phyloP scores from a whole-genome alignment of 768 basidiomycete genomes.

The Termitomyces sp. region DNA sequence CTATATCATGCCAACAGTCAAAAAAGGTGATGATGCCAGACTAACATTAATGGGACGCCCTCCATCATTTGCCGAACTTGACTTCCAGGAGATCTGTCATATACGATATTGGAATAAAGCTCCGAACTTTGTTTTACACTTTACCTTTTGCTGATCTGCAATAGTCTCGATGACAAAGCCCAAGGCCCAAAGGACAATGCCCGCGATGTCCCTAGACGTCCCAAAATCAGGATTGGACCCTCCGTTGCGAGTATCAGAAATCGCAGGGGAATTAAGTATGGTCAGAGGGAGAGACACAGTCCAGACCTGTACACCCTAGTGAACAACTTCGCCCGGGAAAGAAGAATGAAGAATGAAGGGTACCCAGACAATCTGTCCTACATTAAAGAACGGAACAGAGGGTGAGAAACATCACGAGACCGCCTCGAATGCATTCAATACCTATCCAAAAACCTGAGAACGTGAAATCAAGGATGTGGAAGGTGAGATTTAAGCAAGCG shows the following conservation, averaged over 20 bases:
- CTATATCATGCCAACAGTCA: not conserved
- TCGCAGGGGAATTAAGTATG: slow-evolving; percentile 65
- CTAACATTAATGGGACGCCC: not conserved
- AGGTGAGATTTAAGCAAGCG: not conserved
- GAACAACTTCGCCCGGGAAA: too few relatives aligned
- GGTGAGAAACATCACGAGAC: not conserved
- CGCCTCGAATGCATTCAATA: not conserved
- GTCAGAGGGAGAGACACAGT: slow-evolving; percentile 59
- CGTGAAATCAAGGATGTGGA: not conserved
- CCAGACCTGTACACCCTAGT: slow-evolving; percentile 17
- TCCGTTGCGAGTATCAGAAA: slow-evolving; percentile 41
- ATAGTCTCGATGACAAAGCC: not conserved
- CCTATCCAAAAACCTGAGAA: not conserved
- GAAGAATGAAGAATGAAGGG: not conserved
- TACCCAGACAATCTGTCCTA: slow-evolving; percentile 1
- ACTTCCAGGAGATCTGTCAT: not conserved
- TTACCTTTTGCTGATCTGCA: not conserved
- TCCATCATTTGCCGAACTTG: not conserved
- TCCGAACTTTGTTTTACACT: not conserved
- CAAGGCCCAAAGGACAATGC: not conserved
- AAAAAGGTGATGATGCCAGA: too few relatives aligned
- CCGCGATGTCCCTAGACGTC: slow-evolving; percentile 50
- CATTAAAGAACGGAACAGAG: too few relatives aligned
- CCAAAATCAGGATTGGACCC: slow-evolving; percentile 58
- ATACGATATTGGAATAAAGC: not conserved